Evolutionary conservation across 306 rosid genomes (phyloP).

Genomic region (Canavalia ensiformis): DNA sequence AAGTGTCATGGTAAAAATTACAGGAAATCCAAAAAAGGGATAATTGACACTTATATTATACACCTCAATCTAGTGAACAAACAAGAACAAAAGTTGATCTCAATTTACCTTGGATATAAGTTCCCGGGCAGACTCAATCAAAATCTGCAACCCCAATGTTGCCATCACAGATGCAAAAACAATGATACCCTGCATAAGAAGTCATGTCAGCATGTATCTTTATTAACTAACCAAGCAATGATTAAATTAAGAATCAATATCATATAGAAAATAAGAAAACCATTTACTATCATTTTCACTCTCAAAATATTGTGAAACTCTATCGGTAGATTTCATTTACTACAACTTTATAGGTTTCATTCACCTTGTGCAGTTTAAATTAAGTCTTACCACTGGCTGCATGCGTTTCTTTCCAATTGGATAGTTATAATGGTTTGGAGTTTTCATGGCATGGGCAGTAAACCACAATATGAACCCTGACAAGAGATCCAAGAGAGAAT

Average conservation of each 20-base stretch:
- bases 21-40: background rate
- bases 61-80: background rate
- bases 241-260: background rate
- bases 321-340: background rate
- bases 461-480: conserved; percentile 91
- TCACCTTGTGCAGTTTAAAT: background rate
- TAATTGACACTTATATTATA: background rate
- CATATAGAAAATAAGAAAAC: too few species aligned
- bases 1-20: background rate
- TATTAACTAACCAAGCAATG: conserved; percentile 9
- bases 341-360: background rate
- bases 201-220: conserved; percentile 11
- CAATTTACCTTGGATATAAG: conserved; percentile 55
- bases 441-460: conserved; percentile 77
- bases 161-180: conserved; percentile 96
- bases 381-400: conserved; percentile 80
- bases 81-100: conserved; percentile 21
- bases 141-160: conserved; percentile 79
- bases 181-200: conserved; percentile 77
- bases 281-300: background rate
- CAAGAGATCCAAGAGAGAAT: conserved; percentile 84
- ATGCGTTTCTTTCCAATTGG: conserved; percentile 93
- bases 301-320: background rate
- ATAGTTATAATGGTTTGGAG: conserved; percentile 70
- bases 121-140: conserved; percentile 71